Conservation (phyloP, 2,329 filamentous ascomycete genomes). For the Aspergillus latus region DNA sequence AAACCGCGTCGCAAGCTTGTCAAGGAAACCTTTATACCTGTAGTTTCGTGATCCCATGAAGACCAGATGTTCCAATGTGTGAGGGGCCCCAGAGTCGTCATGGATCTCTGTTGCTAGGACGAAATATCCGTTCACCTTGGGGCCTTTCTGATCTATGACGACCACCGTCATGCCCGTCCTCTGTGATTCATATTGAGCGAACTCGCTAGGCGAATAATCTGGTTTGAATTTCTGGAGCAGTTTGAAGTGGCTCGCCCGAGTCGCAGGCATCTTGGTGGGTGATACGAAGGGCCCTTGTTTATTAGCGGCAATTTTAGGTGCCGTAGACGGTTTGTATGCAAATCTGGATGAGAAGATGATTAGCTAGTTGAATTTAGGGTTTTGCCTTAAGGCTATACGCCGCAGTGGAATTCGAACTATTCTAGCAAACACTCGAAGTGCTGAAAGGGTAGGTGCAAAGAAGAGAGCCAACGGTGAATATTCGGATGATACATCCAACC, state of each 20-base stretch:
- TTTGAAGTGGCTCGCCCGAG: conserved; percentile 65
- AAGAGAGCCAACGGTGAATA: neutral
- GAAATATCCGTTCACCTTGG: conserved; percentile 95
- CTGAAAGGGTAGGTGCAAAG: neutral
- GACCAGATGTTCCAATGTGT: conserved; percentile 78
- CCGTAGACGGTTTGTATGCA: conserved; percentile 23
- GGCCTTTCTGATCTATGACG: conserved; percentile 86
- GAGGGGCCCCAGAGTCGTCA: conserved; percentile 91
- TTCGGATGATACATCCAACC: neutral
- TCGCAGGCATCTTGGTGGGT: conserved; percentile 55
- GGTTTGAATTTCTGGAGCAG: conserved; percentile 81
- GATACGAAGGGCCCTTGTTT: conserved; percentile 16
- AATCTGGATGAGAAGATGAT: conserved; percentile 19
- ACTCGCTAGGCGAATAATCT: conserved; percentile 82
- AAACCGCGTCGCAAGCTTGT: conserved; percentile 88
- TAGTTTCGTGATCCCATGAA: conserved; percentile 94
- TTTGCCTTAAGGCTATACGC: neutral
- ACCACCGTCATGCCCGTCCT: conserved; percentile 93
- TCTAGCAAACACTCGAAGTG: conserved; percentile 2
- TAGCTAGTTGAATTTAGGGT: neutral
- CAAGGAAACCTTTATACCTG: conserved; percentile 89
- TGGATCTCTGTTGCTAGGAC: conserved; percentile 95
- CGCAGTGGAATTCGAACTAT: conserved; percentile 6
- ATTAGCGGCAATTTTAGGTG: conserved; percentile 12
- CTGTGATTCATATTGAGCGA: conserved; percentile 95